These are phyloP conservation scores for Ophiostoma triangulosporum DNA, from an alignment of 2,329 filamentous ascomycete species.

Conservation along the genomic window DNA sequence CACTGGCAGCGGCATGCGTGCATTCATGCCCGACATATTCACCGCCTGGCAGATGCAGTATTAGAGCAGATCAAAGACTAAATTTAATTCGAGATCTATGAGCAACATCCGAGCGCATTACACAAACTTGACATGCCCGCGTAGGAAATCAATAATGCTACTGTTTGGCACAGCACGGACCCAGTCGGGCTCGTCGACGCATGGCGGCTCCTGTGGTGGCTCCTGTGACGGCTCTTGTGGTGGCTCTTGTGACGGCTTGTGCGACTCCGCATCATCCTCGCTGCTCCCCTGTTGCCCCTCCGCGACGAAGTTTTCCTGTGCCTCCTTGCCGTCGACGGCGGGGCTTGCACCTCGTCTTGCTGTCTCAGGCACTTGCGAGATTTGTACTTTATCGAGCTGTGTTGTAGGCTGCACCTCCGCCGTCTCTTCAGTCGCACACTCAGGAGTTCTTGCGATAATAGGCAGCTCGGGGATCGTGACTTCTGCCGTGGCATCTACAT, in stretches of 20 bases:
- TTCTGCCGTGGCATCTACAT: not conserved
- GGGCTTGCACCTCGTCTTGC: no score
- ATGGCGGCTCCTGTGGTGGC: not conserved
- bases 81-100: not conserved
- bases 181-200: constrained; percentile 10
- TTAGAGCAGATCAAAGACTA: not conserved
- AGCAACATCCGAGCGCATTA: not conserved
- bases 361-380: no score
- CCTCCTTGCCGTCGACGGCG: no score
- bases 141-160: constrained; percentile 18
- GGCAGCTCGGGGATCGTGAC: not conserved
- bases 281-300: no score
- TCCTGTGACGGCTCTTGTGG: not conserved
- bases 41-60: not conserved
- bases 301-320: no score
- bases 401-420: not conserved
- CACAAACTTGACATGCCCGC: constrained; percentile 15
- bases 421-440: not conserved
- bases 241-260: no score
- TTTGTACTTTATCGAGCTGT: no score
- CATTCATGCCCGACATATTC: constrained; percentile 3
- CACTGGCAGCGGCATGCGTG: not conserved
- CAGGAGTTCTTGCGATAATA: not conserved
- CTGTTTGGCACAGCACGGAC: constrained; percentile 15
- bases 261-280: not conserved